A percentile compares a stretch with the other conserved stretches of the same genome.
Conservation (phyloP, 176 grass and related monocot genomes). For the Chloris gayana region DNA sequence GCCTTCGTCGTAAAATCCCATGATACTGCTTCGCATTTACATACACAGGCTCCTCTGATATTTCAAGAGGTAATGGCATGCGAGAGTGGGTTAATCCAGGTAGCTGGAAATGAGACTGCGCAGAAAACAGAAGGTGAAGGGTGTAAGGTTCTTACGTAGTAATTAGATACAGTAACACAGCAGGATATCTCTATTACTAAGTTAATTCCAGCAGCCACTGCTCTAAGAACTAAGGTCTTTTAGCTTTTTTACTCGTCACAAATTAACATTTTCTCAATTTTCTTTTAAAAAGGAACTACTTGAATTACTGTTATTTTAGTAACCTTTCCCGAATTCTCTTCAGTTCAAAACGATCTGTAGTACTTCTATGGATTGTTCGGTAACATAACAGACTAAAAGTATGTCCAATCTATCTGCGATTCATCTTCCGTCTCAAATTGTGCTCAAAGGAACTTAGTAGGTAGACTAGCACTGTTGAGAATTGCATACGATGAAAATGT, state of each 20-base stretch:
- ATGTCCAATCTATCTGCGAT: neutral
- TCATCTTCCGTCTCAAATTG: neutral
- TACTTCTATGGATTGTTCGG: neutral
- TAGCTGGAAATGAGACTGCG: constrained; percentile 71
- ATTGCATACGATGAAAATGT: neutral
- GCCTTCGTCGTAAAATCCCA: constrained; percentile 83
- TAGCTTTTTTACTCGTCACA: neutral
- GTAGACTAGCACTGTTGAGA: neutral
- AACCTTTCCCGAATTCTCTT: neutral
- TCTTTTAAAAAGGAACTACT: neutral
- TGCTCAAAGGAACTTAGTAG: neutral
- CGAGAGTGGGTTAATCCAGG: constrained; percentile 60
- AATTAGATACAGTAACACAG: neutral
- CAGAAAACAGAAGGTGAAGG: constrained; percentile 19
- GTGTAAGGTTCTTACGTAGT: neutral
- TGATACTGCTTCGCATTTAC: constrained; percentile 99
- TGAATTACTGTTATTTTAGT: neutral
- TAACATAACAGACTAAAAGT: neutral
- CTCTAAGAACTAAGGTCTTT: too few species aligned
- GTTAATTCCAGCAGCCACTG: neutral
- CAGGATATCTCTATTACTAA: neutral
- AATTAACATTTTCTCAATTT: neutral
- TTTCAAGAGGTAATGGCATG: constrained; percentile 88
- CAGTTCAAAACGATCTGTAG: neutral
- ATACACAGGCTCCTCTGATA: constrained; percentile 94